A percentile compares a stretch with the other conserved stretches of the same genome.
Evolutionary conservation across 2,329 filamentous ascomycete genomes (phyloP).

Genomic region (Pleomassaria siparia): DNA sequence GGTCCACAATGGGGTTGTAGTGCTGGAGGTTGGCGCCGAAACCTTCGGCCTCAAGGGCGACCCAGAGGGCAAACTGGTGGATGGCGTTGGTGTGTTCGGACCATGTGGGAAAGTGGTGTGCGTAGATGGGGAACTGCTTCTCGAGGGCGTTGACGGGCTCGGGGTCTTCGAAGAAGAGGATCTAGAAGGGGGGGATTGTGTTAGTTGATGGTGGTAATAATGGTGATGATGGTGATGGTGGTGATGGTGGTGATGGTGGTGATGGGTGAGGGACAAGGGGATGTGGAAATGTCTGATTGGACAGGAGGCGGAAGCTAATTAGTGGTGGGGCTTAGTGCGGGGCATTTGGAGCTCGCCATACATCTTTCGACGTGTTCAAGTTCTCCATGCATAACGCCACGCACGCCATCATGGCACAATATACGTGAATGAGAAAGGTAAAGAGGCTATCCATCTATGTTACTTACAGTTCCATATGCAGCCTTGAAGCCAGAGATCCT

Average conservation of each 20-base stretch:
- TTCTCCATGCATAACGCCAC: background rate
- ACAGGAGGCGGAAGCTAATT: conserved; percentile 1
- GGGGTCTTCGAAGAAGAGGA: conserved; percentile 86
- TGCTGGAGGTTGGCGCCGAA: conserved; percentile 89
- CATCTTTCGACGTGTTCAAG: background rate
- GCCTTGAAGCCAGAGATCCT: conserved; percentile 64
- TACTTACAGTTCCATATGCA: conserved; percentile 74
- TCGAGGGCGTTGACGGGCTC: conserved; percentile 66
- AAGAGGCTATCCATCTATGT: background rate
- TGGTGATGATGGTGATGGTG: background rate
- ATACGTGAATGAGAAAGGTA: background rate
- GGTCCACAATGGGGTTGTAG: conserved; percentile 85
- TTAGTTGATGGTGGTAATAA: background rate
- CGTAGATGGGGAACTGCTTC: conserved; percentile 70
- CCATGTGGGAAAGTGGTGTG: conserved; percentile 79
- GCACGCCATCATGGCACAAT: background rate
- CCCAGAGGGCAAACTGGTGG: conserved; percentile 80
- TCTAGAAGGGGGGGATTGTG: conserved; percentile 40
- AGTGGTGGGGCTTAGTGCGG: conserved; percentile 19
- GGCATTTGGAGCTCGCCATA: background rate
- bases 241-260: background rate
- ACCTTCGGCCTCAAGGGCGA: conserved; percentile 78
- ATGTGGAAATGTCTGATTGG: background rate
- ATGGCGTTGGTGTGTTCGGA: conserved; percentile 77
- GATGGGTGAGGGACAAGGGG: too few species aligned